Evolutionary conservation across 768 basidiomycete species (phyloP).

Genomic region (Ramaria sp.): DNA sequence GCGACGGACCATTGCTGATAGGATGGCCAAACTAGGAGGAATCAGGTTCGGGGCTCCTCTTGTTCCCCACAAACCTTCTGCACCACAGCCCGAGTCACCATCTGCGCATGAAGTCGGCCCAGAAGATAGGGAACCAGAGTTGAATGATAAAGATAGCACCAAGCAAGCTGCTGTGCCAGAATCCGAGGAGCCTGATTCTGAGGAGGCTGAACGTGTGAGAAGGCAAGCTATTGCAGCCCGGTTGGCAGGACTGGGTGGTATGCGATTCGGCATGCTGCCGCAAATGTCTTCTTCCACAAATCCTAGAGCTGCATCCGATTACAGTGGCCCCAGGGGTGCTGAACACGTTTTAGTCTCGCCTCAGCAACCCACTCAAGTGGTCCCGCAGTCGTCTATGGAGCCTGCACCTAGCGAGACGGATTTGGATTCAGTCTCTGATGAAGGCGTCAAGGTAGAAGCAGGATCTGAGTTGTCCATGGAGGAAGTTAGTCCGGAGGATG

Average conservation of each 20-base stretch:
- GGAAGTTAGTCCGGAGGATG: conserved; percentile 51
- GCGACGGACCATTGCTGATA: conserved; percentile 71
- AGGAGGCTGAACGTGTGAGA: conserved; percentile 25
- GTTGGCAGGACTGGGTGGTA: conserved; percentile 44
- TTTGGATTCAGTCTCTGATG: conserved; percentile 44
- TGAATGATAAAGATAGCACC: conserved; percentile 44
- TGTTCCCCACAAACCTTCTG: conserved; percentile 18
- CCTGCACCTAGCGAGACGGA: conserved; percentile 23
- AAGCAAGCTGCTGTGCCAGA: conserved; percentile 31
- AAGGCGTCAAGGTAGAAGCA: conserved; percentile 52
- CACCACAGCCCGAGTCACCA: conserved; percentile 12
- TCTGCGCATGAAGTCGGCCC: conserved; percentile 23
- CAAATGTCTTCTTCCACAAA: conserved; percentile 14
- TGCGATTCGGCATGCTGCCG: conserved; percentile 47
- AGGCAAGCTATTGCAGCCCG: conserved; percentile 43
- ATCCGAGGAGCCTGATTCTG: conserved; percentile 6
- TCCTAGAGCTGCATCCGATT: conserved; percentile 20
- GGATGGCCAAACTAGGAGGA: conserved; percentile 91
- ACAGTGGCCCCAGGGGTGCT: conserved; percentile 16
- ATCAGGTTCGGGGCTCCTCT: conserved; percentile 67
- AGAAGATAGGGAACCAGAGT: conserved; percentile 14
- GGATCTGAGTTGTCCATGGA: conserved; percentile 55
- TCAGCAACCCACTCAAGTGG: background rate
- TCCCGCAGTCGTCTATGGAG: conserved; percentile 10
- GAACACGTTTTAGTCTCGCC: conserved; percentile 17